Base-by-base conservation (phyloP, 805 yeast genomes). In the Kodamaea jinghongensis region DNA sequence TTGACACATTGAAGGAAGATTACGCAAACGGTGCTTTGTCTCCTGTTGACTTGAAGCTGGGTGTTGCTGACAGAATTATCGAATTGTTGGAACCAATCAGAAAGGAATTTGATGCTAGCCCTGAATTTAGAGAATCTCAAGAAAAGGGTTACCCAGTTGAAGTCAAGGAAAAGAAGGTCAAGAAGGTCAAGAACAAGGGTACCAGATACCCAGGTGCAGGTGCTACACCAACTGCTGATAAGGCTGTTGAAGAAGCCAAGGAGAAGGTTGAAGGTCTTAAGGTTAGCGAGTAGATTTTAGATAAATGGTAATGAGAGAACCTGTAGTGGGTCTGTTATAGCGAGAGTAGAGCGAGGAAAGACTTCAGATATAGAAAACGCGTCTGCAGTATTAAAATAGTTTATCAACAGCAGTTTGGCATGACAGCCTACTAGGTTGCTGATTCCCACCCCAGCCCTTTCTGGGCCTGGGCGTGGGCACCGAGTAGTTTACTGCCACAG, bases 141-240 rank as follows among this genome's bases (percentile, higher is more conserved):
- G 73, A 63, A 11, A 76, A 79, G 57, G 99, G 96, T 31, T 93
- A 93, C 70, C 96, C 97, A 36, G 83, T 75, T 2, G 73, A 69
- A 31, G 78, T 75, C 51, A 73, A 75, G 58, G 78, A 76, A 52
- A 78, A 77, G 60, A 84, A 78, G 60, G 86, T 80, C 63, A 79
- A 78, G 68, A 86, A 79, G 58, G 84, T 80, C 58, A 89, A 89
- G 72, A 80, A 86, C 60, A 87, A 88, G 67, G 98, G 98, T 46
- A 58, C 88, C n/a, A 78, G 78, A 65, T 87, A 85, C 75, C 96
- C 96, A 30, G 96, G 95, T 51, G n/a, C 96, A 30, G 96, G 95
- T 20, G 73, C 70, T 31, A 46, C 39, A 1, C 28, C 42, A 35
- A 56, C 59, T 39, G 49, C 58, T 11, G 56, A 48, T 12, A 29